Percentiles rank a stretch among this genome's conserved stretches.
Evolutionary conservation across 2,329 filamentous ascomycete species (phyloP).

Genomic region (Teratosphaeria nubilosa): DNA sequence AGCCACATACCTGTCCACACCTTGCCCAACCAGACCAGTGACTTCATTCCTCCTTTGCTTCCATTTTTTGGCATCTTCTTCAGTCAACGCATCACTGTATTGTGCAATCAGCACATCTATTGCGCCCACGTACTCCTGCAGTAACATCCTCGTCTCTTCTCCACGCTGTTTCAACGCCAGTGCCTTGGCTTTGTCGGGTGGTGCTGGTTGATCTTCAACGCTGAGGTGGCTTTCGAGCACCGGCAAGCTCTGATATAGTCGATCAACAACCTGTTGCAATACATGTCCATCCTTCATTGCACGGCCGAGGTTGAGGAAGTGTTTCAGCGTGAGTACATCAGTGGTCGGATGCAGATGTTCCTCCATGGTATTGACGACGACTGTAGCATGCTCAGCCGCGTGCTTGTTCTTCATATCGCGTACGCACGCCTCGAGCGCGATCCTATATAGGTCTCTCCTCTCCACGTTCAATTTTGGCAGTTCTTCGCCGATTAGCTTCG

Average conservation of each 20-base stretch:
- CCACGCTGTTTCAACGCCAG: constrained; percentile 4
- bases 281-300: constrained; percentile 24
- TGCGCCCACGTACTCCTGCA: constrained; percentile 15
- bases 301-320: constrained; percentile 49
- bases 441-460: constrained; percentile 49
- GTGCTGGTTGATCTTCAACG: constrained; percentile 8
- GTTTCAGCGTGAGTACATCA: constrained; percentile 42
- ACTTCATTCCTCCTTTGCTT: neutral
- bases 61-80: neutral
- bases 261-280: constrained; percentile 14
- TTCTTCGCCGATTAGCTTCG: constrained; percentile 5
- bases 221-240: neutral
- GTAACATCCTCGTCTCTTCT: constrained; percentile 4
- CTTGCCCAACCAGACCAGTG: neutral
- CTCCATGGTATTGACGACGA: constrained; percentile 56
- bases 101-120: constrained; percentile 21
- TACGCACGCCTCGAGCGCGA: constrained; percentile 64
- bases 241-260: constrained; percentile 10
- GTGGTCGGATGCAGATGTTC: constrained; percentile 30
- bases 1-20: neutral
- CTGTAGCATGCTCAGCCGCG: constrained; percentile 53
- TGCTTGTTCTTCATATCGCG: constrained; percentile 69
- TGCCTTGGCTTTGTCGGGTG: constrained; percentile 5
- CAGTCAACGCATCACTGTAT: constrained; percentile 2
- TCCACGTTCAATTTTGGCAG: neutral